Evolutionary conservation across 768 basidiomycete genomes (phyloP).

Genomic region (Lepiota brunneoincarnata): DNA sequence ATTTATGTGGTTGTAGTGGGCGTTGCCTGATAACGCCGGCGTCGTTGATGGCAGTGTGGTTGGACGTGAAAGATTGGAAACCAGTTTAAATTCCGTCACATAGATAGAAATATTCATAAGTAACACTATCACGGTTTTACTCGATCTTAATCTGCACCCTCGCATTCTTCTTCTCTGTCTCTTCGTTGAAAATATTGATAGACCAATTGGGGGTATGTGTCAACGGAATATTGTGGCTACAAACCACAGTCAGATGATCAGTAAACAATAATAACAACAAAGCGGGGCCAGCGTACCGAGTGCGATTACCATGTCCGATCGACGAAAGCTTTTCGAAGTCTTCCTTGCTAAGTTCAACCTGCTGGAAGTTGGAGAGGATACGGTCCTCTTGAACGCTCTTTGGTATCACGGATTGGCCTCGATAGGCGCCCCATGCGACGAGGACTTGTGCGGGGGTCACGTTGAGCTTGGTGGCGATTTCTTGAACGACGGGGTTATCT

Average conservation of each 20-base stretch:
- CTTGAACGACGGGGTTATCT: conserved; percentile 58
- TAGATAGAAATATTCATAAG: not conserved
- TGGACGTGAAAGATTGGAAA: not conserved
- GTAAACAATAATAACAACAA: not conserved
- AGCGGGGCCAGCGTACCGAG: conserved; percentile 31
- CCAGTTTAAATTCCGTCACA: not conserved
- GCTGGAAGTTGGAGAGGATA: conserved; percentile 75
- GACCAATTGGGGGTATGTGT: conserved; percentile 58
- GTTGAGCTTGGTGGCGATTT: conserved; percentile 58
- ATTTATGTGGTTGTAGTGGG: not conserved
- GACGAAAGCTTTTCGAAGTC: conserved; percentile 61
- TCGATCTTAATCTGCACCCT: conserved; percentile 30
- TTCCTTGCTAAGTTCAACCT: conserved; percentile 62
- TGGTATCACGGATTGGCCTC: conserved; percentile 82
- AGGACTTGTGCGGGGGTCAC: conserved; percentile 80
- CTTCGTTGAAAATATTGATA: conserved; percentile 69
- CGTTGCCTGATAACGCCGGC: not conserved
- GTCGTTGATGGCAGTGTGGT: not conserved
- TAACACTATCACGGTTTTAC: not conserved
- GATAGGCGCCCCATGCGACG: conserved; percentile 73
- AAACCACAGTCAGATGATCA: not conserved
- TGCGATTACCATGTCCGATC: conserved; percentile 47
- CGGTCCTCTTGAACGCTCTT: conserved; percentile 76
- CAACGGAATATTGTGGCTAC: conserved; percentile 63
- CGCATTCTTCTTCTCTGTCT: conserved; percentile 47